A percentile compares a stretch with the other conserved stretches of the same genome.
Conservation (phyloP, 345 rosid species). For the Eucalyptus camaldulensis region DNA sequence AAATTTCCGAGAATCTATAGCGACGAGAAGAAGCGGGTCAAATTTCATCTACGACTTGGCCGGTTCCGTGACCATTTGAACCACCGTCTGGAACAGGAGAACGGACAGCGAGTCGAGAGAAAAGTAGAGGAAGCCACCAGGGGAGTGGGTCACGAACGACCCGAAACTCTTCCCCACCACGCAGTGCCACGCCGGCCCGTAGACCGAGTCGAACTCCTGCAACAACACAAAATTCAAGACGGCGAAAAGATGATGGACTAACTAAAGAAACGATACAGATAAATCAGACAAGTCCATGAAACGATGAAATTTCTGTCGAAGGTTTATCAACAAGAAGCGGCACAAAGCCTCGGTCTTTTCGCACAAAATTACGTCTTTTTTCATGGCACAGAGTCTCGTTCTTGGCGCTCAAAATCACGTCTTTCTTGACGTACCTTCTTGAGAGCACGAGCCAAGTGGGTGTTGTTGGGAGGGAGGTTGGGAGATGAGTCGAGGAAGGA, state of each 20-base stretch:
- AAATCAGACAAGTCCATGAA: background rate
- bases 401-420: background rate
- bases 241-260: background rate
- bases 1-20: background rate
- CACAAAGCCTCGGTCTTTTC: background rate
- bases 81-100: conserved; percentile 29
- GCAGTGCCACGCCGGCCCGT: conserved; percentile 39
- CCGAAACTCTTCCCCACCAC: conserved; percentile 36
- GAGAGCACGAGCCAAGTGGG: conserved; percentile 27
- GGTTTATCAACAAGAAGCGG: background rate
- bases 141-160: conserved; percentile 27
- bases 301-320: background rate
- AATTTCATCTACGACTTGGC: background rate
- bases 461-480: background rate
- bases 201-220: conserved; percentile 25
- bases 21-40: background rate
- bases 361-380: background rate
- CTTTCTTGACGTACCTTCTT: conserved; percentile 5
- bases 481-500: conserved; percentile 18
- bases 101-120: conserved; percentile 11
- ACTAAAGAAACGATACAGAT: background rate
- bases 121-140: conserved; percentile 27
- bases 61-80: conserved; percentile 6
- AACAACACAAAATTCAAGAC: background rate
- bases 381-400: background rate